Base-by-base conservation (phyloP, 768 basidiomycete species). In the Aureoboletus auriporus region DNA sequence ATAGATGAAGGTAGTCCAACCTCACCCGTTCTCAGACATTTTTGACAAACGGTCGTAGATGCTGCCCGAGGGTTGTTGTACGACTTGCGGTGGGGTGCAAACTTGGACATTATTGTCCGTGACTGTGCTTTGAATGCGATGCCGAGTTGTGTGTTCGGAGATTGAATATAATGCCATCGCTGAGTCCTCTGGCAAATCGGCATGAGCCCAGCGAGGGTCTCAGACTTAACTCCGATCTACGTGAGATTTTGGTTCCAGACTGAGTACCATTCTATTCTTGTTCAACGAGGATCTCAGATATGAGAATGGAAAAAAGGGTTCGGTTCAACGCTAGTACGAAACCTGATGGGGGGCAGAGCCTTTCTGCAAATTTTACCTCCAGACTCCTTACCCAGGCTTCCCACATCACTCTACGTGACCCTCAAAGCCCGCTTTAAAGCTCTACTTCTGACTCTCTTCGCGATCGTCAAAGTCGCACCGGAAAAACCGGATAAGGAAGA, bases 41-140 rank as follows among this genome's bases (percentile, higher is more conserved):
- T 92, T 65, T 93, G 90, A 65, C 90, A 93, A 31, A 86, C 61
- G 0, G 90, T 92, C 0, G 78, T 77, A 2, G 79, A 67, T 1
- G 76, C 78, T 26, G 88, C 80, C 7, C 79, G 74, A 12, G 88
- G 83, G 42, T 76, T 78, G 64, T 79, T 86, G 34, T 71, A 68
- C 4, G 83, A 78, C 50, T 70, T 77, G 47, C 74, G 71, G 61
- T 90, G 89, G 1, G 89, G 88, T 13, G 87, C 86, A 65, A 76
- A 91, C 67, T 85, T 89, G 51, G 86, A 89, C 88, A 91, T 89
- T 27, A 13, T 13, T 1, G 11, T 30, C n/a, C 12, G 30, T 12
- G 8, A 17, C 16, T 8, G n/a, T n/a, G 17, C 2, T 9, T 31
- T 1, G 31, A 27, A 11, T 12, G n/a, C 17, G 13, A 26, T 16